Evolutionary conservation across 208 protist genomes (phyloP), one percentile per base, ranked within the genome.

Genomic region (Crithidia brevicula): DNA sequence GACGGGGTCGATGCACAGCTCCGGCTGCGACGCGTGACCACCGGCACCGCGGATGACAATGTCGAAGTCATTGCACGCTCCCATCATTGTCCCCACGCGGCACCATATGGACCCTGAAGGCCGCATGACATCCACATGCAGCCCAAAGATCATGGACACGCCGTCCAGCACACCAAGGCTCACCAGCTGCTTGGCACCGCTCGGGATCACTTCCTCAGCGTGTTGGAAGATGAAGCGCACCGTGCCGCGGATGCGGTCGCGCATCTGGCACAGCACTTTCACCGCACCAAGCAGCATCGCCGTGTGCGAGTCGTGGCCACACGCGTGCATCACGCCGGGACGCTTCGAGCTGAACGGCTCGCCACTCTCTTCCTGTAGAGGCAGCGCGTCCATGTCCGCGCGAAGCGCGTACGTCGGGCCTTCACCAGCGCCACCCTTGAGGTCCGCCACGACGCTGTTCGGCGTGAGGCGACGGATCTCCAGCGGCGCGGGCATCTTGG

Each of bases 161-260:
- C 85, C 85, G 1, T 93, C 68, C 52, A 88, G 43, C 25, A 77
- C 79, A 30, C 85, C 82, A 4, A 75, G 66, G 20, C 73, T 47
- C 30, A 91, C 77, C 40, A 93, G 36, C 52, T 91, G 56, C 64
- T 76, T 79, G 33, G 83, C 83, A n/a, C 88, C 88, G 59, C 88
- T 79, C 27, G 81, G 79, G 30, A 47, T 61, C 25, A 85, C 71
- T 66, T 93, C 88, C 72, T 93, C 88, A 5, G 88, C 88, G 69
- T 85, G 88, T 74, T 93, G 88, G 64, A 93, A 93, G 43, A 93
- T 77, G 65, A 93, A 93, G 34, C 88, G 84, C 31, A 93, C 84
- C 13, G 79, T 83, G 42, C 88, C 88, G 22, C 77, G 64, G 61
- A 93, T 83, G 42, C 74, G 72, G 27, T 81, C 74, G 43, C 68